Evolutionary conservation across 1,284 basidiomycete species (phyloP).

Genomic region (Apiotrichum siamense): DNA sequence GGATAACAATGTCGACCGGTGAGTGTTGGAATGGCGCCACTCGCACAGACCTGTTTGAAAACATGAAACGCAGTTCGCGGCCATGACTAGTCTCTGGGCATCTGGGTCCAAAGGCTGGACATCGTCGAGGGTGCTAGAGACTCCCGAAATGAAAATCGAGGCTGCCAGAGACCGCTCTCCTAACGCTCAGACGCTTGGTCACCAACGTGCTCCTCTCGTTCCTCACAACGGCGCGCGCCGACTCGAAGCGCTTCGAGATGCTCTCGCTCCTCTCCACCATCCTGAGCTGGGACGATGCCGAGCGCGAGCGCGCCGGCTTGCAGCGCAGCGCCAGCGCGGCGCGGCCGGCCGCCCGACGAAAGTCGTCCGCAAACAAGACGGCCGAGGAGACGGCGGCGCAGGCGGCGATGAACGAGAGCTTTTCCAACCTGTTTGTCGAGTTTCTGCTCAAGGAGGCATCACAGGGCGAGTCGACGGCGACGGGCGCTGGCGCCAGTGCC

Average conservation of each 20-base stretch:
- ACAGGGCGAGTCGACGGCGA: constrained; percentile 45
- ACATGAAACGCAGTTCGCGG: background rate
- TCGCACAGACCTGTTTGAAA: background rate
- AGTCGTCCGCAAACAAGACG: constrained; percentile 56
- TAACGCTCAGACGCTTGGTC: constrained; percentile 62
- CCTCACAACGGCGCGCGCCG: constrained; percentile 79
- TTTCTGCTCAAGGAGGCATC: constrained; percentile 85
- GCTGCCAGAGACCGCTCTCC: too few relatives aligned
- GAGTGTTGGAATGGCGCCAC: constrained; percentile 5
- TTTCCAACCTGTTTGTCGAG: constrained; percentile 91
- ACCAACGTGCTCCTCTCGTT: constrained; percentile 94
- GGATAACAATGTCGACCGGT: constrained; percentile 80
- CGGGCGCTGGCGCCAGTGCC: background rate
- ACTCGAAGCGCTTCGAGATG: constrained; percentile 96
- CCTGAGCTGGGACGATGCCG: constrained; percentile 80
- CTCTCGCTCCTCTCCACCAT: constrained; percentile 80
- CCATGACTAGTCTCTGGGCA: too few relatives aligned
- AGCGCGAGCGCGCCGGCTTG: constrained; percentile 84
- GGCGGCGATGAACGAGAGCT: constrained; percentile 56
- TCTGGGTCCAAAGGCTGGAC: too few relatives aligned
- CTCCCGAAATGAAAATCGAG: too few relatives aligned
- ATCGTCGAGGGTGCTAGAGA: too few relatives aligned
- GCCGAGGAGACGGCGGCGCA: constrained; percentile 44
- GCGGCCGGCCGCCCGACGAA: constrained; percentile 50
- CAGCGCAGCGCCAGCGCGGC: constrained; percentile 51